Conservation (phyloP, 1,284 basidiomycete species). For the Ustilago loliicola region DNA sequence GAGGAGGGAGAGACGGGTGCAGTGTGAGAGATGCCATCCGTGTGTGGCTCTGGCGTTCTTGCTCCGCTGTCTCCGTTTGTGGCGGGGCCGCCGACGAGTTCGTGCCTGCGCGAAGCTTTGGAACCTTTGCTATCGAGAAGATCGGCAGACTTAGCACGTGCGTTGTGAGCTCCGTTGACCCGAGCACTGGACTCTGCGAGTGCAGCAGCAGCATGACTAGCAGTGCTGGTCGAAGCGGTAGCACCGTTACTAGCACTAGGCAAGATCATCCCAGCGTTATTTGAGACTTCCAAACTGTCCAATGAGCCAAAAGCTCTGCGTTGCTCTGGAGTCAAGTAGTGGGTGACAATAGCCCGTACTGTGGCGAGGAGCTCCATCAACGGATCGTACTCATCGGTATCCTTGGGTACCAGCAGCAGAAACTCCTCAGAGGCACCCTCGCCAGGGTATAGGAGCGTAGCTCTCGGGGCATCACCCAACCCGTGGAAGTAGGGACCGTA, state of each 20-base stretch:
- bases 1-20: slow-evolving; percentile 43
- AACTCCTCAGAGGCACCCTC: slow-evolving; percentile 52
- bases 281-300: slow-evolving; percentile 59
- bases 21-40: slow-evolving; percentile 30
- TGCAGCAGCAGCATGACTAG: slow-evolving; percentile 17
- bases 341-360: slow-evolving; percentile 58
- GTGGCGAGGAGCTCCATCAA: slow-evolving; percentile 64
- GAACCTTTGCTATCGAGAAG: slow-evolving; percentile 35
- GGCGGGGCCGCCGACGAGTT: slow-evolving; percentile 17
- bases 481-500: slow-evolving; percentile 58
- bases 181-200: slow-evolving; percentile 9
- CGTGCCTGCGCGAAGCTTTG: slow-evolving; percentile 24
- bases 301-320: slow-evolving; percentile 59
- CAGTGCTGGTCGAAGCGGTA: slow-evolving; percentile 21
- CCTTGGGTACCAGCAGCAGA: slow-evolving; percentile 61
- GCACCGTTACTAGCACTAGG: slow-evolving; percentile 28
- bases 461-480: slow-evolving; percentile 43
- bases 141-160: slow-evolving; percentile 44
- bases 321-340: slow-evolving; percentile 57
- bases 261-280: slow-evolving; percentile 58
- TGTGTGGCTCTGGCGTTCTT: slow-evolving; percentile 33
- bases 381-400: slow-evolving; percentile 68
- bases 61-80: slow-evolving; percentile 3
- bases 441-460: slow-evolving; percentile 62
- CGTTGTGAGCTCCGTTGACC: slow-evolving; percentile 18